Evolutionary conservation across 2,329 filamentous ascomycete species (phyloP), one percentile per base, ranked within the genome.

Genomic region (Thielaviopsis euricoi): DNA sequence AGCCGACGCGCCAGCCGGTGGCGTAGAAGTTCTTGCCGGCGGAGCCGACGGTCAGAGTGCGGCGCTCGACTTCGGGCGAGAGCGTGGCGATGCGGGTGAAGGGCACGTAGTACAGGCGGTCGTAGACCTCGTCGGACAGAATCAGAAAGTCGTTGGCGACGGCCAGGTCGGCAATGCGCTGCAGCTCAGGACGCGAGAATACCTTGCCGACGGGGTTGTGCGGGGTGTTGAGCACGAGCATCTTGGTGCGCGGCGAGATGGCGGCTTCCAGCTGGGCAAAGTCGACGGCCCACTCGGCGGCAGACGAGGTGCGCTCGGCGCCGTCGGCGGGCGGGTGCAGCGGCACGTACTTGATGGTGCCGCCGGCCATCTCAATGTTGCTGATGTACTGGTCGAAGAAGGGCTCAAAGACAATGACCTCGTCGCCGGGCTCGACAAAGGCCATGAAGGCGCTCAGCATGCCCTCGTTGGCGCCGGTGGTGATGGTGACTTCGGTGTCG

Each of bases 351-450:
- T 91, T 85, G 62, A 97, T 88, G 68, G 85, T 94, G 64, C 93
- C 93, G 55, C 93, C 93, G 0, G 93, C 84, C 90, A 98, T 97
- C 71, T 96, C 87, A 63, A 98, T 97, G 72, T 98, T 98, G 75
- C 85, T 89, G 64, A 98, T 95, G 70, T 97, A 95, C 83, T 98
- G 93, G 71, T 98, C 93, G 69, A 97, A 98, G 73, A 96, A 98
- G 12, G 93, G 93, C 74, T 98, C 93, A 69, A 98, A 96, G 58
- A 98, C 80, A 64, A 98, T 96, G 63, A 96, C 93, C 71, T 98
- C 93, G 67, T 98, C 93, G 13, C 89, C 93, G 0, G 81, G 79
- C 71, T 98, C 93, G 60, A 98, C 83, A 65, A 98, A 98, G 2
- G 81, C 93, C 93, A 98, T 97, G 67, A 98, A 97, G 0, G 90